A percentile compares a stretch with the other conserved stretches of the same genome.
phyloP scores from a whole-genome alignment of 73 alveolate species.

The Paramecium biaurelia region DNA sequence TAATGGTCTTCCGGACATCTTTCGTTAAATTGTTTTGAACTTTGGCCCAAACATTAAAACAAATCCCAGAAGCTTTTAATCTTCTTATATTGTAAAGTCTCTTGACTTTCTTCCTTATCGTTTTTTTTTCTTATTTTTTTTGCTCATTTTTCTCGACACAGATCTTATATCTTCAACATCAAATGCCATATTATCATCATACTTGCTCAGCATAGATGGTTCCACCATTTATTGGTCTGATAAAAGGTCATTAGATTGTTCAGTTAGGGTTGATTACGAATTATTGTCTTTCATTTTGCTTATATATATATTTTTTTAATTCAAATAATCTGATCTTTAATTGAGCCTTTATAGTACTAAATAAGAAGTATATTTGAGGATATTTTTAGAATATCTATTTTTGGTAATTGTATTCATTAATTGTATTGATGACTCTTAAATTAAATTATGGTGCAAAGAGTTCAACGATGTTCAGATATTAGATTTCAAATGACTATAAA shows the following conservation, averaged over 20 bases:
- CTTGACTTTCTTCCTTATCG: not conserved
- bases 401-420: not conserved
- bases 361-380: not conserved
- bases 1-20: not conserved
- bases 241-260: not conserved
- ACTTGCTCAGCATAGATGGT: not conserved
- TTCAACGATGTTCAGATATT: too few species aligned
- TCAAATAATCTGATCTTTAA: not conserved
- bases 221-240: not conserved
- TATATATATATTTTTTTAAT: not conserved
- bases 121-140: not conserved
- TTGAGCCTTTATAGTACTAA: not conserved
- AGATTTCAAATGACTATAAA: too few species aligned
- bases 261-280: not conserved
- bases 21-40: not conserved
- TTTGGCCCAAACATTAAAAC: slow-evolving; percentile 27
- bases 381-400: not conserved
- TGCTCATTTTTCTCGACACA: not conserved
- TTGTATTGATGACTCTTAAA: not conserved
- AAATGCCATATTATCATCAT: not conserved
- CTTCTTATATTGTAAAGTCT: not conserved
- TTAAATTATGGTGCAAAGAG: not conserved
- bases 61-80: not conserved
- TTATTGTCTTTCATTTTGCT: not conserved
- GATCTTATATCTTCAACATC: not conserved